phyloP scores from a whole-genome alignment of 2,329 filamentous ascomycete genomes.

The Trichoderma atrobrunneum region DNA sequence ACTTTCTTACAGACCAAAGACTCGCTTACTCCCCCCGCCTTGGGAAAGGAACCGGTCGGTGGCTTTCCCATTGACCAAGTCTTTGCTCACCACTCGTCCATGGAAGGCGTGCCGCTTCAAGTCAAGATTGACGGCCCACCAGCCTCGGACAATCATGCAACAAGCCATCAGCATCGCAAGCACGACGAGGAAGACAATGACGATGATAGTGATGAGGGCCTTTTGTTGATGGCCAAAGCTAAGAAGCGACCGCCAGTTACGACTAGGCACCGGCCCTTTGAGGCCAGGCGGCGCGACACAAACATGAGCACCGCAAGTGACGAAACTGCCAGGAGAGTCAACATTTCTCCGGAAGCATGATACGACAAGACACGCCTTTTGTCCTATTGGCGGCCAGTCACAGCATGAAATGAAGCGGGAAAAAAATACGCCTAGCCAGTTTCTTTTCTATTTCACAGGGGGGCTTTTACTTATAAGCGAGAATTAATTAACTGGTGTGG shows the following conservation, averaged over 20 bases:
- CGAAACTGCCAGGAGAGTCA: constrained; percentile 60
- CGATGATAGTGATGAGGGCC: constrained; percentile 54
- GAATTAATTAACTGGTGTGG: neutral
- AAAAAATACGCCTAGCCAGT: neutral
- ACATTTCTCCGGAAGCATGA: constrained; percentile 25
- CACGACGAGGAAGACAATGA: constrained; percentile 45
- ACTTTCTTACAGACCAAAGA: constrained; percentile 52
- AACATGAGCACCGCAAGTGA: constrained; percentile 50
- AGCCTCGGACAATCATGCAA: neutral
- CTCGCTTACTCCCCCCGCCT: constrained; percentile 52
- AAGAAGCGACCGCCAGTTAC: constrained; percentile 42
- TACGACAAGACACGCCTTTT: neutral
- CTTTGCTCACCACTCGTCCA: constrained; percentile 33
- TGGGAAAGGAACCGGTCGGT: constrained; percentile 45
- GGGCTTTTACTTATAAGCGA: neutral
- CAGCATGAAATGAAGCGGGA: neutral
- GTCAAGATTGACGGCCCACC: constrained; percentile 29
- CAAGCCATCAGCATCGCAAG: constrained; percentile 11
- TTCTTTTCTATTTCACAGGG: neutral
- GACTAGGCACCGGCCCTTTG: constrained; percentile 31
- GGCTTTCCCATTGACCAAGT: constrained; percentile 48
- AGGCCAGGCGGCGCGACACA: constrained; percentile 53
- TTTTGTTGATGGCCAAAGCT: constrained; percentile 52
- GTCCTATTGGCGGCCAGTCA: neutral
- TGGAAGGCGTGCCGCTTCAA: constrained; percentile 33